Evolutionary conservation across 257 asterid species (phyloP), one percentile per base, ranked within the genome.

Genomic region (Galeopsis tetrahit): DNA sequence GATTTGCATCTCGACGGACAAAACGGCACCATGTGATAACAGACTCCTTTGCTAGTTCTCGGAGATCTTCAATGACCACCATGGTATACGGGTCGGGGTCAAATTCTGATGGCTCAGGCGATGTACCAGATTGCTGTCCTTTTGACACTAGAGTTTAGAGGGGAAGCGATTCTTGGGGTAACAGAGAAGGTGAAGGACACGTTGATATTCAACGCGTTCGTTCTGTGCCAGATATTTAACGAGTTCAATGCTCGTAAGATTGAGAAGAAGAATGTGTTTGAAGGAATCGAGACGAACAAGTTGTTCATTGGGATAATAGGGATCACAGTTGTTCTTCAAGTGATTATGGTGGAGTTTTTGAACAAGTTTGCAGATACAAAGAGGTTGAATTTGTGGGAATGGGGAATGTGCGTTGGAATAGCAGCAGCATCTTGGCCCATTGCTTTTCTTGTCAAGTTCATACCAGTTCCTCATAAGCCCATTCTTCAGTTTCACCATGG

Each of bases 281-380:
- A 62, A 59, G 94, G 91, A n/a, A 67, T 88, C 38, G 75, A 55
- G 42, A 76, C 46, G 81, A 87, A 87, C 58, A 85, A 79, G 79
- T 17, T 87, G 78, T 87, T 85, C 49, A 0, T 85, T 69, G 90
- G 86, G 68, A 87, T 87, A 10, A 77, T 85, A 28, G 87, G 79
- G 57, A 55, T 79, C 0, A 88, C 91, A 2, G 2, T 82, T 10
- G 43, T 80, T 46, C 88, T 88, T 65, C 94, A 88, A 68, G 85
- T 75, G 65, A 76, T 85, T 57, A 88, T 85, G 91, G 94, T 85
- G 75, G 94, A 85, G 75, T 84, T 88, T 36, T 36, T 88, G 75
- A 82, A 78, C 75, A 84, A 36, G 78, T 88, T 85, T 71, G 94
- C 90, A 2, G 72, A 85, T 55, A 87, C 93, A 46, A 86, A 80